These are phyloP conservation scores for Pyracantha coccinea DNA, from an alignment of 331 rosid species.

Conservation along the genomic window DNA sequence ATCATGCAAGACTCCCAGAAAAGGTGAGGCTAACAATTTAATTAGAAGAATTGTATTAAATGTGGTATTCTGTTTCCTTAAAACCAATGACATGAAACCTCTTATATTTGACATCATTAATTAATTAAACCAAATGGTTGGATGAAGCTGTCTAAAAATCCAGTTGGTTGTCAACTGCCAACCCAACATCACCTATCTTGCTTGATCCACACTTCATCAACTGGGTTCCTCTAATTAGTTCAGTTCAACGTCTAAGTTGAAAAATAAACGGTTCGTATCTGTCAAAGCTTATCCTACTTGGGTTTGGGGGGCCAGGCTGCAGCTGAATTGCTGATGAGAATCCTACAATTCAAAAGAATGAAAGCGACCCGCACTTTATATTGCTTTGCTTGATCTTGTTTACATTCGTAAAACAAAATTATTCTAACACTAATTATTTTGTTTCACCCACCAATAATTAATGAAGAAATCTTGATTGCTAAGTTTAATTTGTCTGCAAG, in stretches of 20 bases:
- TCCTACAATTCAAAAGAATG: constrained; percentile 13
- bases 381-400: not conserved
- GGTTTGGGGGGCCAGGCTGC: not conserved
- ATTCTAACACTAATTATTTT: not conserved
- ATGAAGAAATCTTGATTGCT: not conserved
- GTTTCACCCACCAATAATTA: not conserved
- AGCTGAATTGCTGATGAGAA: constrained; percentile 20
- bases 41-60: no score
- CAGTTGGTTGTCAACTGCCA: not conserved
- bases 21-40: no score
- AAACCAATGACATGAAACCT: not conserved
- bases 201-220: no score
- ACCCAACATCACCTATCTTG: not conserved
- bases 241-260: no score
- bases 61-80: not conserved
- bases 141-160: not conserved
- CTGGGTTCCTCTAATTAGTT: no score
- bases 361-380: constrained; percentile 23
- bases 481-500: not conserved
- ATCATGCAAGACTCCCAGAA: no score
- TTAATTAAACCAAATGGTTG: not conserved
- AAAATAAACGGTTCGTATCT: not conserved
- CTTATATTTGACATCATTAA: not conserved
- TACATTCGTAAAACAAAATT: not conserved
- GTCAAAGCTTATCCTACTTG: constrained; percentile 27